phyloP scores from a whole-genome alignment of 306 rosid genomes.

The Clitoria ternatea region DNA sequence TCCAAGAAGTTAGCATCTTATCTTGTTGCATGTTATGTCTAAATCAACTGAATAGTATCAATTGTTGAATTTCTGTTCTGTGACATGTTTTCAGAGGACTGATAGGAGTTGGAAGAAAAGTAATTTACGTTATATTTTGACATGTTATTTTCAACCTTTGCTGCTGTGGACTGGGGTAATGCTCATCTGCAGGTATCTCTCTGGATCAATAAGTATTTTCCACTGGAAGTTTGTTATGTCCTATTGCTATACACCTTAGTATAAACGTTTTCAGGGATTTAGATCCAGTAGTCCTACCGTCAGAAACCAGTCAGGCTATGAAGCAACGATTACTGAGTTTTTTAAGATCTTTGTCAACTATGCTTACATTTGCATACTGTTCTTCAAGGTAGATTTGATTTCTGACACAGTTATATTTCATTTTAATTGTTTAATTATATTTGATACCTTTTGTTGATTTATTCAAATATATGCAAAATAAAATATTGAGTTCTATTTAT shows the following conservation, averaged over 20 bases:
- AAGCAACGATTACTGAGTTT: conserved; percentile 73
- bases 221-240: conserved; percentile 18
- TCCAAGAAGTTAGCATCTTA: conserved; percentile 46
- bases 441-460: background rate
- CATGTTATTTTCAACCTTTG: conserved; percentile 74
- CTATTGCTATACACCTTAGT: conserved; percentile 11
- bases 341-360: conserved; percentile 76
- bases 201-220: conserved; percentile 7
- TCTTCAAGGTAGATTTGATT: conserved; percentile 66
- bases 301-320: conserved; percentile 65
- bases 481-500: background rate
- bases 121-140: conserved; percentile 43
- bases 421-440: background rate
- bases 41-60: conserved; percentile 15
- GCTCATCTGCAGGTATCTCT: conserved; percentile 77
- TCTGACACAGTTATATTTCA: conserved; percentile 2
- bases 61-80: conserved; percentile 20
- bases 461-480: conserved; percentile 1
- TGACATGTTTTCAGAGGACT: conserved; percentile 50
- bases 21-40: conserved; percentile 12
- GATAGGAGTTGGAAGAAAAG: conserved; percentile 84
- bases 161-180: conserved; percentile 79
- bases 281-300: conserved; percentile 69
- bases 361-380: conserved; percentile 86
- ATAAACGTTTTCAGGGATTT: conserved; percentile 61